phyloP scores from a whole-genome alignment of 768 basidiomycete species.

The Amanita molliuscula region DNA sequence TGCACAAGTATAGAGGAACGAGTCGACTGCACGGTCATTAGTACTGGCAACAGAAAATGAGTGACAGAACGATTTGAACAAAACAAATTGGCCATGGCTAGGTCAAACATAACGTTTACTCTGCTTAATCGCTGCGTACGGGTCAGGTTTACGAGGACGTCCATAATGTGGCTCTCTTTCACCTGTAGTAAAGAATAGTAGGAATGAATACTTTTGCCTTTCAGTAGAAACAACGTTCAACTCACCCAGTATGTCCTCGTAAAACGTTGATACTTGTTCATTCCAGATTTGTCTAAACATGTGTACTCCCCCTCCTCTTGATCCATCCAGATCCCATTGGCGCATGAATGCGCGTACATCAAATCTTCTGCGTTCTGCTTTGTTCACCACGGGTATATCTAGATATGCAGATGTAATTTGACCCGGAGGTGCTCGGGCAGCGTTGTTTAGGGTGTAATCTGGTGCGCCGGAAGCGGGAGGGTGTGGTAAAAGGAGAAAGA shows the following conservation, averaged over 20 bases:
- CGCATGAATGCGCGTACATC: slow-evolving; percentile 53
- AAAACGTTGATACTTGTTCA: slow-evolving; percentile 49
- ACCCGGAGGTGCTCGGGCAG: slow-evolving; percentile 20
- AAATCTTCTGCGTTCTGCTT: slow-evolving; percentile 46
- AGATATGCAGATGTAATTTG: slow-evolving; percentile 25
- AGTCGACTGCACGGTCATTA: no score
- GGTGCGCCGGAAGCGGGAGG: slow-evolving; percentile 22
- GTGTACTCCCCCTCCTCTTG: slow-evolving; percentile 59
- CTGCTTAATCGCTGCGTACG: slow-evolving; percentile 42
- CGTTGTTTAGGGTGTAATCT: slow-evolving; percentile 24
- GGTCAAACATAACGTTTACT: slow-evolving; percentile 35
- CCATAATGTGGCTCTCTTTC: slow-evolving; percentile 47
- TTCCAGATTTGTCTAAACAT: slow-evolving; percentile 84
- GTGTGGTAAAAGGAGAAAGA: slow-evolving; percentile 67
- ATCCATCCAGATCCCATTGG: slow-evolving; percentile 41
- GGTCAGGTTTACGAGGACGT: slow-evolving; percentile 39
- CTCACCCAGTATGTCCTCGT: slow-evolving; percentile 59
- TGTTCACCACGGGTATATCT: slow-evolving; percentile 36
- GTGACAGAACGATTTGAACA: no score
- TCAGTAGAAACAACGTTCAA: slow-evolving; percentile 13
- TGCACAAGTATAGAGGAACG: no score
- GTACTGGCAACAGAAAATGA: no score
- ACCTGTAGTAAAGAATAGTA: no score
- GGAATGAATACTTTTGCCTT: not conserved
- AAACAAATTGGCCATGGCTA: not conserved